Conservation (phyloP, 768 basidiomycete genomes). For the Leccinum imitatum region DNA sequence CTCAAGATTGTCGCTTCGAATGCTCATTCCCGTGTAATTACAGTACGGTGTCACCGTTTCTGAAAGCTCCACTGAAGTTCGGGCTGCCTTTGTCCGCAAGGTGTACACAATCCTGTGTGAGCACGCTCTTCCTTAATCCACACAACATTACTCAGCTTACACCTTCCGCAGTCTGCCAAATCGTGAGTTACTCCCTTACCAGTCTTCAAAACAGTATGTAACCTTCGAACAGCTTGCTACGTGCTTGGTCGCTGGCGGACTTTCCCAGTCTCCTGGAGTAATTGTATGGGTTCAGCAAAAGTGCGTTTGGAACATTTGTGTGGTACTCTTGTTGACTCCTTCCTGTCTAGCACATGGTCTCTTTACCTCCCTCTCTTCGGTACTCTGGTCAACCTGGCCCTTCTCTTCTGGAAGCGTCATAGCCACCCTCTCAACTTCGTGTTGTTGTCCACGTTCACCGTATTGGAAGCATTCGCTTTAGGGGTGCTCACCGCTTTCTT, state of each 20-base stretch:
- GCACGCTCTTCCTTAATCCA: constrained; percentile 28
- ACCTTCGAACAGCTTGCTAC: constrained; percentile 57
- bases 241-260: constrained; percentile 66
- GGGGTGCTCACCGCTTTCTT: constrained; percentile 83
- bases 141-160: constrained; percentile 2
- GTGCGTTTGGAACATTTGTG: constrained; percentile 39
- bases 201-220: not conserved
- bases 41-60: constrained; percentile 82
- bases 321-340: constrained; percentile 3
- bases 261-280: constrained; percentile 62
- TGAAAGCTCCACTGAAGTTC: constrained; percentile 74
- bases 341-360: constrained; percentile 60
- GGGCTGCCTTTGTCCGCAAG: constrained; percentile 86
- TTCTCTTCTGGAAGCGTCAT: constrained; percentile 92
- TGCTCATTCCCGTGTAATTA: constrained; percentile 9
- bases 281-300: constrained; percentile 72
- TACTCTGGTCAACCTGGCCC: constrained; percentile 73
- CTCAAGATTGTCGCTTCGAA: not conserved
- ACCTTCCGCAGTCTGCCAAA: constrained; percentile 57
- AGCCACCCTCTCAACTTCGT: constrained; percentile 85
- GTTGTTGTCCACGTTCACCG: constrained; percentile 82
- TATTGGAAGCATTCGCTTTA: constrained; percentile 87
- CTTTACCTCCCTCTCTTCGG: constrained; percentile 79
- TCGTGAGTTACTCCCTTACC: constrained; percentile 44
- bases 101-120: constrained; percentile 87